Conservation (phyloP, 2,329 filamentous ascomycete genomes). For the Aspergillus sp. region DNA sequence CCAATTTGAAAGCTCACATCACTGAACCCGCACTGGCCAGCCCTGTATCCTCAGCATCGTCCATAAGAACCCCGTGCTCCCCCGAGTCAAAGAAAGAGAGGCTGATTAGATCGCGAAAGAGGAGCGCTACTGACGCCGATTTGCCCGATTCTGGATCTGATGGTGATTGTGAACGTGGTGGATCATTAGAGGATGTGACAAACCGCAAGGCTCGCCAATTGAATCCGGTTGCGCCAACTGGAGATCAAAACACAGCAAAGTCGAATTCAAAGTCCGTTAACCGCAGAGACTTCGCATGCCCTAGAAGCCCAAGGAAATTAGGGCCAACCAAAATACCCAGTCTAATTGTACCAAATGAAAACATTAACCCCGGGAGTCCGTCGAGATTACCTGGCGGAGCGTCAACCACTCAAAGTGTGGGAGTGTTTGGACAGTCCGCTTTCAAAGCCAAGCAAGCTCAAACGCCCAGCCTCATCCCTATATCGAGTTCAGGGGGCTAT, state of each 20-base stretch:
- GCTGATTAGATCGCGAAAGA: conserved; percentile 19
- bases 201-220: background rate
- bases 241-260: background rate
- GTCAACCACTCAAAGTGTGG: background rate
- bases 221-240: background rate
- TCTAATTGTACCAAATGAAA: background rate
- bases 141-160: conserved; percentile 28
- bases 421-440: background rate
- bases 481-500: background rate
- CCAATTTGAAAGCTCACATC: background rate
- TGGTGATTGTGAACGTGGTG: conserved; percentile 10
- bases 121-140: conserved; percentile 28
- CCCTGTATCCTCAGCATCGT: background rate
- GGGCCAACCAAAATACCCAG: background rate
- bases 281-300: background rate
- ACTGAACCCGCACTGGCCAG: background rate
- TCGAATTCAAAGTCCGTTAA: background rate
- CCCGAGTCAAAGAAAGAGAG: background rate
- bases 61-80: background rate
- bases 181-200: background rate
- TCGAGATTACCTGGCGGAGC: background rate
- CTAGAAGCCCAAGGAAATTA: background rate
- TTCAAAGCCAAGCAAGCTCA: background rate
- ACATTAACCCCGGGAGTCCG: background rate
- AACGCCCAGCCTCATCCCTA: conserved; percentile 8